These are phyloP conservation scores for Claviceps quebecensis DNA, from an alignment of 2,329 filamentous ascomycete species.

Conservation along the genomic window DNA sequence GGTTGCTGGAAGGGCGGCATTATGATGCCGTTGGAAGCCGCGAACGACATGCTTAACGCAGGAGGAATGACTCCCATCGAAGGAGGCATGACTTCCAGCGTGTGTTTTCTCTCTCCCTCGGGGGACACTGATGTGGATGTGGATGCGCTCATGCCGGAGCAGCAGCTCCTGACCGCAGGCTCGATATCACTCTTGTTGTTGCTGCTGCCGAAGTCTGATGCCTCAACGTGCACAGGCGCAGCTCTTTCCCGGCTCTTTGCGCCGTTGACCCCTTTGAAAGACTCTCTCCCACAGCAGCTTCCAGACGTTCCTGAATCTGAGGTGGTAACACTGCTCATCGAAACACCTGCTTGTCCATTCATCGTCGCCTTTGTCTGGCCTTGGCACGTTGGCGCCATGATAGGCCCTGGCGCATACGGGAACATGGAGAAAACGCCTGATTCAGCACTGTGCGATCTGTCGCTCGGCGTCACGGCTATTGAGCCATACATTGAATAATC, in stretches of 20 bases:
- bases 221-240: conserved; percentile 3
- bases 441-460: conserved; percentile 12
- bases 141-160: conserved; percentile 11
- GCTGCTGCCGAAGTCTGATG: conserved; percentile 7
- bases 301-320: conserved; percentile 4
- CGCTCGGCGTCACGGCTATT: conserved; percentile 15
- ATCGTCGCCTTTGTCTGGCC: conserved; percentile 8
- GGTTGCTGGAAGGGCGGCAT: conserved; percentile 23
- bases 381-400: conserved; percentile 9
- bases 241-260: not conserved
- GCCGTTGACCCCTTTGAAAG: conserved; percentile 2
- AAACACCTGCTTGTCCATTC: conserved; percentile 10
- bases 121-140: conserved; percentile 5
- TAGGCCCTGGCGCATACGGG: conserved; percentile 15
- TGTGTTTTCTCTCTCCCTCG: conserved; percentile 11
- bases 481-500: conserved; percentile 15
- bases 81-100: conserved; percentile 9
- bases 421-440: conserved; percentile 20
- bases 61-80: conserved; percentile 9
- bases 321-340: conserved; percentile 10
- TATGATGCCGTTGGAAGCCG: conserved; percentile 15
- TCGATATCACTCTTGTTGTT: not conserved
- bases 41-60: conserved; percentile 9
- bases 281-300: conserved; percentile 13
- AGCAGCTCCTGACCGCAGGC: conserved; percentile 16